A percentile compares a stretch with the other conserved stretches of the same genome.
Evolutionary conservation across 805 yeast species (phyloP).

Genomic region (Ascoidea tarda): DNA sequence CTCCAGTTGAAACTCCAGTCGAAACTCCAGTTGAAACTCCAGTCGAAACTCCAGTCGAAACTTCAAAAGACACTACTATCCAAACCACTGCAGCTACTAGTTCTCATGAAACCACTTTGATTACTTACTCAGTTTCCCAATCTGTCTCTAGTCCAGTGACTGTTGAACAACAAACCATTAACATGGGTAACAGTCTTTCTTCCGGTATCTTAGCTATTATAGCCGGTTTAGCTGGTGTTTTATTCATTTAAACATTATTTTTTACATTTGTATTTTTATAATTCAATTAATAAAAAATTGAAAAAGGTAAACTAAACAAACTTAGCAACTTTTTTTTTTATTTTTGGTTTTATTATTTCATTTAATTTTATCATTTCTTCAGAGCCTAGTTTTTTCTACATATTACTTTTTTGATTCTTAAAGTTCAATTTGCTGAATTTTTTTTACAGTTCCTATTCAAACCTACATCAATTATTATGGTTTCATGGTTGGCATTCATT

Average conservation of each 20-base stretch:
- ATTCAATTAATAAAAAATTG: too few relatives aligned
- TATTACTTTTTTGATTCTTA: too few relatives aligned
- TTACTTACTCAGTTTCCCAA: background rate
- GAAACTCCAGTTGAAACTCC: constrained; percentile 2
- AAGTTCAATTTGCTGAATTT: too few relatives aligned
- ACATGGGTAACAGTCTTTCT: background rate
- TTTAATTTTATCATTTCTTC: background rate
- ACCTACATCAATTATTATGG: too few relatives aligned
- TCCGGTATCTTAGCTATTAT: background rate
- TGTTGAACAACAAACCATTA: background rate
- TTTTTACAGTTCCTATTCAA: too few relatives aligned
- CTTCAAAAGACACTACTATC: constrained; percentile 2
- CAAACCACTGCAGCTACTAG: background rate
- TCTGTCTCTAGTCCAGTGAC: background rate
- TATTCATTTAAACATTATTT: background rate
- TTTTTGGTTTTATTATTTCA: too few relatives aligned
- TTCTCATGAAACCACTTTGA: background rate
- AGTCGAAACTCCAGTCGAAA: background rate
- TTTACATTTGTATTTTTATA: background rate
- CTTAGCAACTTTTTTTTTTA: background rate
- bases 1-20: background rate
- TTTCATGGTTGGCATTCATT: too few relatives aligned
- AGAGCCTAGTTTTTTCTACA: background rate
- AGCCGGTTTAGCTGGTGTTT: background rate
- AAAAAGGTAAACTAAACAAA: too few relatives aligned